Conservation (phyloP, 345 rosid species). For the Salix brachista region DNA sequence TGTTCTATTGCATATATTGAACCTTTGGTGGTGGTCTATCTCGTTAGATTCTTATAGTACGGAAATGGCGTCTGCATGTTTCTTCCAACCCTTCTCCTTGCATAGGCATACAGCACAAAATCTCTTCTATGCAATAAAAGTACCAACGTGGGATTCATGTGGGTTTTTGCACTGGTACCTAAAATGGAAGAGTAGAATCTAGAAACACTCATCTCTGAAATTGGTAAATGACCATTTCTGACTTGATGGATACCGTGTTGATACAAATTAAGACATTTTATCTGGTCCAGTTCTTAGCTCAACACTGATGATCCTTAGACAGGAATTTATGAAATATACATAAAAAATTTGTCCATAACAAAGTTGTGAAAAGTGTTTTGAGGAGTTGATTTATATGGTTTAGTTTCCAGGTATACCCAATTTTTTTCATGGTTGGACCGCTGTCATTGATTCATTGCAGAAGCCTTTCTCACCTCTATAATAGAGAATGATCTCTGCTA, state of each 20-base stretch:
- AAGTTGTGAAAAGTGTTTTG: not conserved
- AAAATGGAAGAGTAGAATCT: not conserved
- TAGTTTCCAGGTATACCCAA: not conserved
- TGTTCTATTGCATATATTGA: not conserved
- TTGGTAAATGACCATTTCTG: not conserved
- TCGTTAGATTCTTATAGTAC: not conserved
- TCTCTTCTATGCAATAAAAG: not conserved
- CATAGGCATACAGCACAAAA: not conserved
- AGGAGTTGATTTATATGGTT: not conserved
- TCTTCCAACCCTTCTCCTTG: not conserved
- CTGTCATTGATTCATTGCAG: not conserved
- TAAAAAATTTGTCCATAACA: not conserved
- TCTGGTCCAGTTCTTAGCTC: not conserved
- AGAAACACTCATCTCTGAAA: not conserved
- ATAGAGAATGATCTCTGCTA: not conserved
- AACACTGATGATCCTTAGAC: not conserved
- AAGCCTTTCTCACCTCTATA: not conserved
- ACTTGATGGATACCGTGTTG: not conserved
- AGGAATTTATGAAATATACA: not conserved
- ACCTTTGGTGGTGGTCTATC: not conserved
- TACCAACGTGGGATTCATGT: not conserved
- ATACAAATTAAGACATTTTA: slow-evolving; percentile 1
- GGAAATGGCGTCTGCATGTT: not conserved
- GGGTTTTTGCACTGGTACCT: not conserved
- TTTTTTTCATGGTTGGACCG: not conserved